Evolutionary conservation across 2,329 filamentous ascomycete species (phyloP).

Genomic region (Aaosphaeria arxii): DNA sequence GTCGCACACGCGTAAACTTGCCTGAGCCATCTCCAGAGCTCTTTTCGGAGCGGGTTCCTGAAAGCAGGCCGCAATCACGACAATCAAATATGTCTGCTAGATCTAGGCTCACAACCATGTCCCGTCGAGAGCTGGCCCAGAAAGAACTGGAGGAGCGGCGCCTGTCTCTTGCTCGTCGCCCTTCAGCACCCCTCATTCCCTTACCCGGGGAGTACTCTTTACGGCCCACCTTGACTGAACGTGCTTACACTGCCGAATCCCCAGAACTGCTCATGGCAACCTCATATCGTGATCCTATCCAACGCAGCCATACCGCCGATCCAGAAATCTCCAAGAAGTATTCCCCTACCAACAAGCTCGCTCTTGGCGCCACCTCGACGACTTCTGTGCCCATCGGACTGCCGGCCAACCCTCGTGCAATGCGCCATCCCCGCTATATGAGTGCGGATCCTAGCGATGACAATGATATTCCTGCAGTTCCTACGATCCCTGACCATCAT

Average conservation of each 20-base stretch:
- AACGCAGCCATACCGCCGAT: conserved; percentile 65
- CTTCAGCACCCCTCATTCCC: conserved; percentile 75
- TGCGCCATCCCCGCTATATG: conserved; percentile 74
- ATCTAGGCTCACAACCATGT: conserved; percentile 29
- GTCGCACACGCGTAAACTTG: conserved; percentile 30
- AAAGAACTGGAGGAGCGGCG: conserved; percentile 86
- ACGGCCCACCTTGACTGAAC: conserved; percentile 31
- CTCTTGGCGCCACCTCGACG: conserved; percentile 41
- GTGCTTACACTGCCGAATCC: conserved; percentile 37
- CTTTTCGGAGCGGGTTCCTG: conserved; percentile 6
- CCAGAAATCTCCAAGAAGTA: conserved; percentile 47
- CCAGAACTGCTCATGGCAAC: conserved; percentile 34
- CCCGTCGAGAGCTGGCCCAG: conserved; percentile 53
- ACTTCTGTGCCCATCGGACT: conserved; percentile 65
- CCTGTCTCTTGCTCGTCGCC: conserved; percentile 71
- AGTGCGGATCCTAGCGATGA: conserved; percentile 53
- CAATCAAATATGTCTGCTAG: conserved; percentile 30
- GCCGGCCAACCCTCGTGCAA: conserved; percentile 87
- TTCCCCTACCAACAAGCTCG: conserved; percentile 29
- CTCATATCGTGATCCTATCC: conserved; percentile 35
- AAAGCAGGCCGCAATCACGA: conserved; percentile 15
- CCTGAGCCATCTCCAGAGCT: conserved; percentile 34
- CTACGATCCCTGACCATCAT: conserved; percentile 50
- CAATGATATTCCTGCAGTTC: conserved; percentile 52
- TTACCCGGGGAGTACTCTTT: conserved; percentile 59